Evolutionary conservation across 1,139 yeast genomes (phyloP).

Genomic region (Protomyces lactucae-debilis): DNA sequence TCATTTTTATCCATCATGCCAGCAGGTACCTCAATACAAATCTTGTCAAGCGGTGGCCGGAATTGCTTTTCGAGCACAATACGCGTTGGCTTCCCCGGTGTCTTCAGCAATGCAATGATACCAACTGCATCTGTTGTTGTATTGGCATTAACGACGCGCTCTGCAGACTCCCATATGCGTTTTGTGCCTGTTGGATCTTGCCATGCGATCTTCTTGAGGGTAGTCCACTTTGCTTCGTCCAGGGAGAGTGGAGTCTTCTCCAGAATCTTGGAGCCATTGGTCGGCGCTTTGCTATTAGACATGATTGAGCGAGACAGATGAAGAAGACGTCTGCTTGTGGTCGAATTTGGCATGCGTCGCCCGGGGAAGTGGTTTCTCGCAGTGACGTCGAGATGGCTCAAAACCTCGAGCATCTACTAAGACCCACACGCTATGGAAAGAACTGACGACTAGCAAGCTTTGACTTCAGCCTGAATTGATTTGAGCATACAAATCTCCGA

Average conservation of each 20-base stretch:
- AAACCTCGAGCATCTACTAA: too few relatives aligned
- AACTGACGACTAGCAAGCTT: background rate
- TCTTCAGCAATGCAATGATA: conserved; percentile 26
- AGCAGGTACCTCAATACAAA: conserved; percentile 78
- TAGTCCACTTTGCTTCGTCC: conserved; percentile 29
- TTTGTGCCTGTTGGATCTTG: conserved; percentile 24
- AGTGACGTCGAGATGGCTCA: too few relatives aligned
- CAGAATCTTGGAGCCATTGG: conserved; percentile 26
- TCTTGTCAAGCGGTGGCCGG: conserved; percentile 27
- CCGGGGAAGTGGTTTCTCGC: too few relatives aligned
- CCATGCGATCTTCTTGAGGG: conserved; percentile 27
- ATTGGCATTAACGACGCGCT: conserved; percentile 24
- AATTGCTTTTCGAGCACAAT: conserved; percentile 28
- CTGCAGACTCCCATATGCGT: conserved; percentile 30
- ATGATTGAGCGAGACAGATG: background rate
- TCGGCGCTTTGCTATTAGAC: background rate
- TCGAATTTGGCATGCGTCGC: too few relatives aligned
- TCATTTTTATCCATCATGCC: conserved; percentile 87
- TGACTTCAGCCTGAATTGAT: too few relatives aligned
- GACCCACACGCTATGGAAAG: background rate
- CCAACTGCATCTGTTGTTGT: conserved; percentile 28
- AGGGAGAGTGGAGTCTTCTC: conserved; percentile 6
- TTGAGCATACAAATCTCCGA: too few relatives aligned
- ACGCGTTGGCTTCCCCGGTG: conserved; percentile 18
- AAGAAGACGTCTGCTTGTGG: background rate